Evolutionary conservation across 345 rosid species (phyloP).

Genomic region (Lepidium aucheri): DNA sequence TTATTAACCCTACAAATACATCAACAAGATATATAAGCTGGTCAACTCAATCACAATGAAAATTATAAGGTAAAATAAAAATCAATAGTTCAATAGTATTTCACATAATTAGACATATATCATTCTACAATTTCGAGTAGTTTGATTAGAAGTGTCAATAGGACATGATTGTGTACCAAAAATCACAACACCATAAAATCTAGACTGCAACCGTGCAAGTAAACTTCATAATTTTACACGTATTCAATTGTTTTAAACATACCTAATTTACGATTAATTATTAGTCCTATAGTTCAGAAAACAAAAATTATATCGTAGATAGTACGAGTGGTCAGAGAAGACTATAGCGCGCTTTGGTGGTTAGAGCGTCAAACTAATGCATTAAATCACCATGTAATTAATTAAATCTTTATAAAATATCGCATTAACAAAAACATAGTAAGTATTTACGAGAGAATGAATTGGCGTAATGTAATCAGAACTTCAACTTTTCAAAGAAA

Average conservation of each 20-base stretch:
- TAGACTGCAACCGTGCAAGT: conserved; percentile 19
- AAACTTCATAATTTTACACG: conserved; percentile 8
- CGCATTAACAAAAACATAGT: background rate
- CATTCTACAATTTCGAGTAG: background rate
- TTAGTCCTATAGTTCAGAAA: too few relatives aligned
- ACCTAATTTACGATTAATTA: background rate
- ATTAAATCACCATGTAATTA: background rate
- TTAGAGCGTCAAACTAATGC: background rate
- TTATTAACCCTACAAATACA: too few relatives aligned
- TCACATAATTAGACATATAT: background rate
- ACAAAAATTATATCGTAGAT: background rate
- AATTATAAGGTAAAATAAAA: background rate
- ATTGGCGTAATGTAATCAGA: too few relatives aligned
- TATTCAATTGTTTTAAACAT: background rate
- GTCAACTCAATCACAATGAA: background rate
- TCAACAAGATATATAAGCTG: background rate
- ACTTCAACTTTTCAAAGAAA: too few relatives aligned
- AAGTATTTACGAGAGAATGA: too few relatives aligned
- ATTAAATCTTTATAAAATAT: background rate
- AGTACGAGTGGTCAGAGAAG: background rate
- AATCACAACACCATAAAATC: conserved; percentile 6
- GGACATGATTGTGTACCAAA: conserved; percentile 12
- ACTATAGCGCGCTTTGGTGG: background rate
- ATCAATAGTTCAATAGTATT: background rate
- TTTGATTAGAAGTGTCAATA: background rate